Conservation (phyloP, 2,329 filamentous ascomycete species). For the Erysiphe pulchra region DNA sequence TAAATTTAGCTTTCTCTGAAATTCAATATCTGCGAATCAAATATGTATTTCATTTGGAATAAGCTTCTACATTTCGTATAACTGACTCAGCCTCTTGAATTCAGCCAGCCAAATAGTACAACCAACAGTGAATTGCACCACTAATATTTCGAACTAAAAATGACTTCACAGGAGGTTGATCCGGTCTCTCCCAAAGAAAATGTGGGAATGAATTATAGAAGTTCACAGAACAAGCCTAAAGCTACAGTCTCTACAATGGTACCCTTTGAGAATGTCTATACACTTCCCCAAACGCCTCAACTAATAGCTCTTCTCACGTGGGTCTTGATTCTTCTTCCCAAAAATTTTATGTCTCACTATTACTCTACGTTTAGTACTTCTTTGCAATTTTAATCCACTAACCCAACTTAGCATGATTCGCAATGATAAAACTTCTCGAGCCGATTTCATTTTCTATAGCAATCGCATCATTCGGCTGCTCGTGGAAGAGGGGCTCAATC, state of each 20-base stretch:
- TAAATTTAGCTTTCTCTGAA: too few relatives aligned
- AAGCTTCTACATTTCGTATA: too few relatives aligned
- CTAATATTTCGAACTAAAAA: not conserved
- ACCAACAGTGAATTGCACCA: too few relatives aligned
- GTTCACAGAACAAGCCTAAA: constrained; percentile 52
- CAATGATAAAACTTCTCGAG: constrained; percentile 67
- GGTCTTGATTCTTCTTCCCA: constrained; percentile 18
- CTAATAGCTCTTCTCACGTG: constrained; percentile 94
- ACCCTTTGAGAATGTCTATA: constrained; percentile 63
- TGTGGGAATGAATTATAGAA: constrained; percentile 58
- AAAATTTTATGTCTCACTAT: not conserved
- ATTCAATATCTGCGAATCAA: too few relatives aligned
- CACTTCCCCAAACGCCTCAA: constrained; percentile 81
- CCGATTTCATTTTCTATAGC: constrained; percentile 97
- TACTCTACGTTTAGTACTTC: not conserved
- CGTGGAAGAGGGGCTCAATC: constrained; percentile 91
- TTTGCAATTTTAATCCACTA: not conserved
- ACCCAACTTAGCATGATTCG: constrained; percentile 58
- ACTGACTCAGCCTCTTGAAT: too few relatives aligned
- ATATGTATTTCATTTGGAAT: too few relatives aligned
- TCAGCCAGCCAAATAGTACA: too few relatives aligned
- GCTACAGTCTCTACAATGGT: constrained; percentile 75
- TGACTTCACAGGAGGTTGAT: not conserved
- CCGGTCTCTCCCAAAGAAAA: constrained; percentile 28
- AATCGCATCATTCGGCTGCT: constrained; percentile 92